Conservation (phyloP, 164 flowering plant species). For the Malania oleifera region DNA sequence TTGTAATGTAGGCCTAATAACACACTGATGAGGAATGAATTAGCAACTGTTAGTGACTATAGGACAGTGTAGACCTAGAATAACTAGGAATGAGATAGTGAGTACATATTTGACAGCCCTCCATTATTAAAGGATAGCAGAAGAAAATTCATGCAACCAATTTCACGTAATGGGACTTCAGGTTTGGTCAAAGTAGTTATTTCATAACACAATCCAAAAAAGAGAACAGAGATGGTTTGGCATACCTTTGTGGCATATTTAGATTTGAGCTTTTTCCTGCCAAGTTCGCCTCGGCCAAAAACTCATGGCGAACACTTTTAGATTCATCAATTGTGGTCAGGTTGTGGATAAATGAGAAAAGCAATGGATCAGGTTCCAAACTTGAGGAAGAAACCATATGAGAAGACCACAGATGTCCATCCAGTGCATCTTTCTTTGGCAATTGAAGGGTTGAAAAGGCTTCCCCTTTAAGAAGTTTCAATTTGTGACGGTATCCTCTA, state of each 20-base stretch:
- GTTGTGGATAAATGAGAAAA: slow-evolving; percentile 34
- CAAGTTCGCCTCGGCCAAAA: slow-evolving; percentile 14
- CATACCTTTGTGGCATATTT: slow-evolving; percentile 27
- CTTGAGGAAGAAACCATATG: slow-evolving; percentile 21
- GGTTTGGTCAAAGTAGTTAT: too few relatives aligned
- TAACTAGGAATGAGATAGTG: too few relatives aligned
- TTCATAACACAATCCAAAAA: too few relatives aligned
- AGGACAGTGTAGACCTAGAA: too few relatives aligned
- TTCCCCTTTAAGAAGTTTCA: slow-evolving; percentile 23
- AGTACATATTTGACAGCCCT: too few relatives aligned
- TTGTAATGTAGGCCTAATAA: too few relatives aligned
- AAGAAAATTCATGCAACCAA: too few relatives aligned
- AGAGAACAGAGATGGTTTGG: too few relatives aligned
- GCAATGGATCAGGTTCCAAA: slow-evolving; percentile 33
- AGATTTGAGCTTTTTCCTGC: slow-evolving; percentile 21
- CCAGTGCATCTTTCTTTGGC: slow-evolving; percentile 33
- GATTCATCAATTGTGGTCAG: slow-evolving; percentile 16
- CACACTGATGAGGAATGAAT: too few relatives aligned
- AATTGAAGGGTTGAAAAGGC: slow-evolving; percentile 19
- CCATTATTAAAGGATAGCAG: too few relatives aligned
- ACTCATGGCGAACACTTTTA: slow-evolving; percentile 18
- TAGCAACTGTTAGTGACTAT: too few relatives aligned
- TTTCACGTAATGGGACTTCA: too few relatives aligned
- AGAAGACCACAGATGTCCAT: slow-evolving; percentile 25
- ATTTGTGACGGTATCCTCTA: slow-evolving; percentile 31